Evolutionary conservation across 2,329 filamentous ascomycete species (phyloP), one percentile per base, ranked within the genome.

Genomic region (Tolypocladium inflatum): DNA sequence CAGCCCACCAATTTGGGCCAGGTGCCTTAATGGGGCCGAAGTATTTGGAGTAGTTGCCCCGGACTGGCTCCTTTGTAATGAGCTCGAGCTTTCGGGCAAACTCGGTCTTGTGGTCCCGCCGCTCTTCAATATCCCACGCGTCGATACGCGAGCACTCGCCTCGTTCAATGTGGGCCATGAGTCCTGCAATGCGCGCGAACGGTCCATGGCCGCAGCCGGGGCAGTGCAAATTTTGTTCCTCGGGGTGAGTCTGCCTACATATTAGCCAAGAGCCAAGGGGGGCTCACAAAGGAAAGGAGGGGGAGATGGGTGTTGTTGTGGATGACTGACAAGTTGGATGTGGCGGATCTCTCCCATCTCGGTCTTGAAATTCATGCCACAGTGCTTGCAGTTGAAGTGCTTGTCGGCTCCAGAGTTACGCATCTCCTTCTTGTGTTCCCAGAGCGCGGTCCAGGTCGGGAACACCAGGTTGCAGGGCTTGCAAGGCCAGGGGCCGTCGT

Each of bases 111-210:
- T 71, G 62, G 48, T 74, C 65, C 4, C 77, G 72, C 21, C 68
- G 61, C 9, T 65, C 59, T 10, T 71, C 68, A 15, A 80, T 60
- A 1, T 70, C 61, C 0, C 60, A 58, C 3, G 64, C 65, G 33
- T 62, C 66, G 58, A 83, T 72, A 0, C 42, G 55, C 1, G 58
- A 35, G 60, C 80, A 83, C 1, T 71, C 57, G 30, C 69, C 64
- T 2, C 62, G 61, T 64, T 83, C 78, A 4, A 83, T 70, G 55
- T 83, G 80, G 1, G 59, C 42, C 56, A 82, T 72, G 41, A 80
- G 71, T 0, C 55, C 61, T 1, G 71, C 68, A 0, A 76, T 67
- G 1, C 71, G 68, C 0, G 38, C 53, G 57, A 80, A 81, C 1
- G 66, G 66, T 2, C 63, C 68, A 0, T 64, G 59, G 0, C 64